These are phyloP conservation scores for Penicillium hordei DNA, from an alignment of 2,329 filamentous ascomycete genomes.

Conservation along the genomic window DNA sequence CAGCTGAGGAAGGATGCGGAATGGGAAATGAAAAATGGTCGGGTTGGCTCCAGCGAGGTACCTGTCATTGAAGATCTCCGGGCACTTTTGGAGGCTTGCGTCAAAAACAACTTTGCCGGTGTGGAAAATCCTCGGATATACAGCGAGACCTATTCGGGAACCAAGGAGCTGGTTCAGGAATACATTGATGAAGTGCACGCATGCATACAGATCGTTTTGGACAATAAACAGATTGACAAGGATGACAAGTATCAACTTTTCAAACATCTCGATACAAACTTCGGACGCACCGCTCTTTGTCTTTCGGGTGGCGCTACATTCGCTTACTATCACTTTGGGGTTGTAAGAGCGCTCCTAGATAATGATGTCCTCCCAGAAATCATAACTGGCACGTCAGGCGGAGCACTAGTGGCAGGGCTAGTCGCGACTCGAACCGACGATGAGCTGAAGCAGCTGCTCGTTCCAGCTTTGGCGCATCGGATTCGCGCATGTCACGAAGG, in stretches of 20 bases:
- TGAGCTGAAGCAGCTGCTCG: slow-evolving; percentile 78
- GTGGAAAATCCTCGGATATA: slow-evolving; percentile 94
- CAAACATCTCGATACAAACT: slow-evolving; percentile 86
- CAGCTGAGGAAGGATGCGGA: slow-evolving; percentile 44
- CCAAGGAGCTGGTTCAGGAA: slow-evolving; percentile 88
- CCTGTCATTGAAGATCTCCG: slow-evolving; percentile 72
- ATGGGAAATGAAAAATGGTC: slow-evolving; percentile 33
- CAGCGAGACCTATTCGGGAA: slow-evolving; percentile 95
- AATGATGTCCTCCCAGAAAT: slow-evolving; percentile 84
- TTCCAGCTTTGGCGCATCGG: slow-evolving; percentile 79
- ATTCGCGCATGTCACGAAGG: slow-evolving; percentile 84
- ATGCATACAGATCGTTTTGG: slow-evolving; percentile 66
- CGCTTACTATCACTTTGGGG: slow-evolving; percentile 94
- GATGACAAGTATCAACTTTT: slow-evolving; percentile 80
- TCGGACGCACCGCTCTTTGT: slow-evolving; percentile 87
- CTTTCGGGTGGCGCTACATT: slow-evolving; percentile 91
- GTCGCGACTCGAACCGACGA: slow-evolving; percentile 88
- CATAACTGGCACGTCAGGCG: slow-evolving; percentile 94
- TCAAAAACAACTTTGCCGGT: slow-evolving; percentile 97
- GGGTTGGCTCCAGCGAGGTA: slow-evolving; percentile 30
- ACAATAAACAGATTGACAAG: slow-evolving; percentile 64
- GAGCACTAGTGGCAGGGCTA: slow-evolving; percentile 82
- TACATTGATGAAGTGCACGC: slow-evolving; percentile 71
- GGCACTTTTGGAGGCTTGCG: slow-evolving; percentile 78
- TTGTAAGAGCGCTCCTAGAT: slow-evolving; percentile 85